Evolutionary conservation across 164 flowering plant genomes (phyloP), one percentile per base, ranked within the genome.

Genomic region (Stephania yunnanensis): DNA sequence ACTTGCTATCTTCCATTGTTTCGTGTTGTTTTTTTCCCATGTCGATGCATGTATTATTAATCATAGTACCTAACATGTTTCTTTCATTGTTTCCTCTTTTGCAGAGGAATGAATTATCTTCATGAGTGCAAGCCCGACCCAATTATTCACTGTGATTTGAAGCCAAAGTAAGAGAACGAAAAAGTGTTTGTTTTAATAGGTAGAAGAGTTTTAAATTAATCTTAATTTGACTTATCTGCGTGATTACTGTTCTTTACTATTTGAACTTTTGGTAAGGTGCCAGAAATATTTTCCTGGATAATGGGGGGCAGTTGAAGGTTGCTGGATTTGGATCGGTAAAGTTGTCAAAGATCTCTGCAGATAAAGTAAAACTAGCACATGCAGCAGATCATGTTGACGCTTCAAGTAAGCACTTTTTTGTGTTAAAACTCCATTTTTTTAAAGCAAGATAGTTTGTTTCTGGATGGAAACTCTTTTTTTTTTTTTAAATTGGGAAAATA

Each of bases 221-320:
- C 42, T 73, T 78, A 20, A 25, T 68, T 75, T 71, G 73, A 64
- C 78, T 84, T 77, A 46, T 78, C 69, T 44, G 52, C 50, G 76
- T 80, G 72, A 78, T 82, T 83, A 78, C 85, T 76, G 76, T 83
- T 85, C 83, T 92, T 86, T 90, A 91, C 92, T 86, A 84, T 85
- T 81, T 86, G 84, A 87, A 89, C 81, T 85, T 84, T 90, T 88
- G 86, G 87, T 87, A 96, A 96, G 99, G 97, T 96, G 98, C 92
- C 99, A 96, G 98, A 92, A 96, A 96, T 90, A 87, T 96, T 90
- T 92, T 92, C 94, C 97, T 94, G 87, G 98, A 94, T 86, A 86
- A 77, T 88, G 97, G 91, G 80, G 97, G 97, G 45, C 95, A 82
- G 52, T 78, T 94, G 87, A 96, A 96, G 87, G 85, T 96, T 36